These are phyloP conservation scores for Annulohypoxylon moriforme DNA, from an alignment of 495 filamentous ascomycete species.

Conservation along the genomic window DNA sequence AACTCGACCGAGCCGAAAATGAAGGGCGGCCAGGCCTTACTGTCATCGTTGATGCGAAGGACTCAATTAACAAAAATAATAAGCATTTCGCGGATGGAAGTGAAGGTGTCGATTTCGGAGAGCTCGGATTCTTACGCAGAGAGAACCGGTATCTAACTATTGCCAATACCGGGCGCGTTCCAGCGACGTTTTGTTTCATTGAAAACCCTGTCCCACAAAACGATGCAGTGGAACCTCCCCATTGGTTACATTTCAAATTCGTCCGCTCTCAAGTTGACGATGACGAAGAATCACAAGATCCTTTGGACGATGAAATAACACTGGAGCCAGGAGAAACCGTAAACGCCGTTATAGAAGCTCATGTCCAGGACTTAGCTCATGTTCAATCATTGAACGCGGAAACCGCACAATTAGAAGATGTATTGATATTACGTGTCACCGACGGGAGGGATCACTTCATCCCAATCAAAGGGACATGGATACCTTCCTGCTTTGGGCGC, in stretches of 20 bases:
- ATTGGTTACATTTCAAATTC: constrained; percentile 77
- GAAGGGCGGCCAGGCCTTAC: constrained; percentile 88
- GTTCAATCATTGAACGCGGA: constrained; percentile 78
- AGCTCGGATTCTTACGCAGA: constrained; percentile 73
- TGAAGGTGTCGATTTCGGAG: constrained; percentile 79
- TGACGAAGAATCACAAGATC: constrained; percentile 33
- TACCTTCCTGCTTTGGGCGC: constrained; percentile 83
- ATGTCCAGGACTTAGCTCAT: constrained; percentile 70
- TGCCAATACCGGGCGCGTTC: constrained; percentile 87
- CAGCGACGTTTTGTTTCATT: constrained; percentile 79
- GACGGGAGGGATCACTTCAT: constrained; percentile 93
- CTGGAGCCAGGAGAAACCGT: constrained; percentile 80
- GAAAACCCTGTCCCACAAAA: constrained; percentile 68
- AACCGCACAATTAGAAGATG: constrained; percentile 76
- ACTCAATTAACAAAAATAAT: constrained; percentile 27
- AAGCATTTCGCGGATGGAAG: constrained; percentile 42
- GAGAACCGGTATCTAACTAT: constrained; percentile 77
- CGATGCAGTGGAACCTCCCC: constrained; percentile 51
- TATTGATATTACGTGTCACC: constrained; percentile 87
- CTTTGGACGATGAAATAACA: constrained; percentile 50
- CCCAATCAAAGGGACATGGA: constrained; percentile 79
- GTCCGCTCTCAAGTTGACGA: constrained; percentile 51
- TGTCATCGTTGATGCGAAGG: constrained; percentile 75
- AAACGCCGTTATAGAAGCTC: constrained; percentile 71
- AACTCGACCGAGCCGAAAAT: constrained; percentile 92